Evolutionary conservation across 768 basidiomycete species (phyloP).

Genomic region (Boletus sensibilis): DNA sequence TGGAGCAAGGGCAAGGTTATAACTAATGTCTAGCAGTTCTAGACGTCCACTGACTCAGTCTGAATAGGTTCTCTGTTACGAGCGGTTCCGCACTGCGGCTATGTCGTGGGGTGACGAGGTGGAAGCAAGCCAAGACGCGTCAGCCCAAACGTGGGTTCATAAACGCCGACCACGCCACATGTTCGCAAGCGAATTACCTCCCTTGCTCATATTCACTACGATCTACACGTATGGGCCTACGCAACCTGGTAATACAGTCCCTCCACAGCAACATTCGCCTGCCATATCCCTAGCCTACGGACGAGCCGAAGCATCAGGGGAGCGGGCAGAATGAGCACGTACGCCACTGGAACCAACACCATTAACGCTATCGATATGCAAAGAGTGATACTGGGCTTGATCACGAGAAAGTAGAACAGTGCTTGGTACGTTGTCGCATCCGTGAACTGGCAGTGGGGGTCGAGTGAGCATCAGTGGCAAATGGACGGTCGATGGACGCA

Average conservation of each 20-base stretch:
- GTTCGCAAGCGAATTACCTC: conserved; percentile 16
- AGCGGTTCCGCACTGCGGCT: conserved; percentile 7
- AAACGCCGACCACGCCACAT: conserved; percentile 33
- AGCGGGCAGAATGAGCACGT: conserved; percentile 62
- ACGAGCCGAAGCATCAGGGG: conserved; percentile 66
- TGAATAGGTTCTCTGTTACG: neutral
- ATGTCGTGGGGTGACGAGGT: conserved; percentile 11
- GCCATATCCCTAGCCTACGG: conserved; percentile 72
- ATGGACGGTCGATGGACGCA: conserved; percentile 31
- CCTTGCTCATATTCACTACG: neutral
- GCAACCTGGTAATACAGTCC: conserved; percentile 50
- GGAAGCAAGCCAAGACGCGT: conserved; percentile 40
- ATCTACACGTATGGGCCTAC: conserved; percentile 2
- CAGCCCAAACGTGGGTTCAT: conserved; percentile 32
- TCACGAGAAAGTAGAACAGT: conserved; percentile 84
- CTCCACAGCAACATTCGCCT: conserved; percentile 79
- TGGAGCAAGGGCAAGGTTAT: neutral
- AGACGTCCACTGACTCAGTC: conserved; percentile 4
- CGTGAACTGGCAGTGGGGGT: conserved; percentile 53
- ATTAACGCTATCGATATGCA: conserved; percentile 56
- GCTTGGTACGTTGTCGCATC: conserved; percentile 83
- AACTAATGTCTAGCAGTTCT: neutral
- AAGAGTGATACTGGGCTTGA: conserved; percentile 80
- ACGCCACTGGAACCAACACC: conserved; percentile 53
- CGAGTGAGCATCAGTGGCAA: conserved; percentile 6